These are phyloP conservation scores for Zea luxurians DNA, from an alignment of 176 grass and related monocot genomes.

Conservation along the genomic window DNA sequence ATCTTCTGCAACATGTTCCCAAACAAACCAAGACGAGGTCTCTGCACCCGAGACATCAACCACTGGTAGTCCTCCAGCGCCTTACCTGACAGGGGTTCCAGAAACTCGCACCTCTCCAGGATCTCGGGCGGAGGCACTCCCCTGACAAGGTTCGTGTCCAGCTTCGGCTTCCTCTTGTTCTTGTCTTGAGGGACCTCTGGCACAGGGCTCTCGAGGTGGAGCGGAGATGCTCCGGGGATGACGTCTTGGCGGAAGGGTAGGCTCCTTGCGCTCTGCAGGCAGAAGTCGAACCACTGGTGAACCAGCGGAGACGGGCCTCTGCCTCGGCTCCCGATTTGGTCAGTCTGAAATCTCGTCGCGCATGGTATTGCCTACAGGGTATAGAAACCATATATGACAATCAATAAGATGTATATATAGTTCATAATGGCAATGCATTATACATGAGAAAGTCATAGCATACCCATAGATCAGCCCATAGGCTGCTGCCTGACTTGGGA, in stretches of 20 bases:
- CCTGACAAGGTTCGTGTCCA: conserved; percentile 73
- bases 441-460: not conserved
- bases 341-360: conserved; percentile 58
- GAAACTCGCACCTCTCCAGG: conserved; percentile 78
- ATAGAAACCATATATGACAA: conserved; percentile 13
- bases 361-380: conserved; percentile 61
- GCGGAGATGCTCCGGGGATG: conserved; percentile 71
- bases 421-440: not conserved
- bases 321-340: conserved; percentile 71
- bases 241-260: conserved; percentile 70
- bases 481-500: conserved; percentile 86
- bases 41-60: conserved; percentile 68
- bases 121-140: conserved; percentile 74
- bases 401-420: conserved; percentile 17
- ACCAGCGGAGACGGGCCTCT: conserved; percentile 81
- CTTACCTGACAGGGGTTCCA: conserved; percentile 78
- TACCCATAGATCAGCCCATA: conserved; percentile 97
- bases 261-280: conserved; percentile 65
- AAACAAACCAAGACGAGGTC: conserved; percentile 43
- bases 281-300: conserved; percentile 92
- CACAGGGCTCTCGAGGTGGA: conserved; percentile 44
- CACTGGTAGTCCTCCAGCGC: conserved; percentile 64
- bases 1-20: conserved; percentile 31
- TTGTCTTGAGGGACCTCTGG: conserved; percentile 44
- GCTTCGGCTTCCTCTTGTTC: conserved; percentile 60